Evolutionary conservation across 1,284 basidiomycete species (phyloP), one percentile per base, ranked within the genome.

Genomic region (Mycosarcoma mackinlayi): DNA sequence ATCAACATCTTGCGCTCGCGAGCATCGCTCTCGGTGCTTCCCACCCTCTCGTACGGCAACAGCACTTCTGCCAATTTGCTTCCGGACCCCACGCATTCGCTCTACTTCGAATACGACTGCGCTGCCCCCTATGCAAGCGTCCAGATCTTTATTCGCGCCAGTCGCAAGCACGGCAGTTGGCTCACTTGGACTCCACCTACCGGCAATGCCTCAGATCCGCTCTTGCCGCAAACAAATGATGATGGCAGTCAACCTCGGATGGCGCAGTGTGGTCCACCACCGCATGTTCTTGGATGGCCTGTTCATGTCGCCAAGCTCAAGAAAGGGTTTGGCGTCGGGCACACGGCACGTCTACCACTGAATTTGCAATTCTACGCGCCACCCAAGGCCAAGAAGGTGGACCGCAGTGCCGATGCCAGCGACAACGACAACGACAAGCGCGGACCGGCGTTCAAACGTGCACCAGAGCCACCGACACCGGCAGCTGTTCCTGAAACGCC

Each of bases 21-120:
- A 23, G 24, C 54, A 13, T 71, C 68, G 14, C 52, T 66, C 8
- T 62, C 68, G 10, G 42, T 66, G 11, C 62, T 71, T 5, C 68
- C 70, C 11, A 53, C 47, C 6, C 67, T 73, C 24, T 50, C 59
- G 0, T 57, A 60, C 42, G 57, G 40, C 31, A 40, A 41, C 24
- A 41, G 50, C 6, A 37, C 24, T 19, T 35, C 46, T 3, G 41
- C 49, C 4, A 40, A 34, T 14, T 18, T 45, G 3, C 34, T 74
- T 27, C 65, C 76, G 4, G 50, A 61, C 10, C 41, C 76, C 8
- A 78, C 76, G 8, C 77, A 79, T 50, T 58, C 62, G 37, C 62
- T 79, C 9, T 69, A 69, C 44, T 79, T 79, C 33, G 77, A 78
- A 27, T 78, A 78, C 65, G 77, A 79, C 45, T 78, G 76, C 56